These are phyloP conservation scores for Protomyces pachydermus DNA, from an alignment of 1,139 yeast species.

Conservation along the genomic window DNA sequence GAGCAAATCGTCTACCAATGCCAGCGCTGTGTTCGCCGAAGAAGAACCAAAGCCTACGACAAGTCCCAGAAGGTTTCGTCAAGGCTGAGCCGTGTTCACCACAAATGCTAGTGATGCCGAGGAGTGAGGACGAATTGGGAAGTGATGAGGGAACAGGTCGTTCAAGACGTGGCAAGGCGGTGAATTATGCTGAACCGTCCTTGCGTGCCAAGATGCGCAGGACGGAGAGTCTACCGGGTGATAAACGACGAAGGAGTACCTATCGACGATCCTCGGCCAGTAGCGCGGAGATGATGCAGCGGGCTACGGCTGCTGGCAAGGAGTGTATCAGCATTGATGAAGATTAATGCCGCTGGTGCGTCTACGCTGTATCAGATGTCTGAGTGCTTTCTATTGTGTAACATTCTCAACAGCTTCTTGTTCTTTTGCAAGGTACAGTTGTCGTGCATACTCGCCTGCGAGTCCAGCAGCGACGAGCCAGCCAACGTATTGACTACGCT, in stretches of 20 bases:
- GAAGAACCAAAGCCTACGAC: background rate
- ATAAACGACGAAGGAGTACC: conserved; percentile 22
- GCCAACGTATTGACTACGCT: conserved; percentile 13
- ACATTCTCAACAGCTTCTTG: background rate
- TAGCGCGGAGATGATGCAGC: background rate
- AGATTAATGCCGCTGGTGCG: background rate
- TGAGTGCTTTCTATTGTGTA: background rate
- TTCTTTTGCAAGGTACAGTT: background rate
- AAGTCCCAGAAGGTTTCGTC: conserved; percentile 3
- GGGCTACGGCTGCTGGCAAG: conserved; percentile 1
- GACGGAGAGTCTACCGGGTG: conserved; percentile 45
- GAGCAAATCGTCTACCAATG: background rate
- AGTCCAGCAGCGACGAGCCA: conserved; percentile 24
- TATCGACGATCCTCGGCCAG: conserved; percentile 5
- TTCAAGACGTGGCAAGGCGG: conserved; percentile 47
- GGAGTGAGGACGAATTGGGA: background rate
- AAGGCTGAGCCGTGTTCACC: conserved; percentile 23
- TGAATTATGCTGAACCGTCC: conserved; percentile 67
- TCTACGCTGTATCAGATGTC: too few species aligned
- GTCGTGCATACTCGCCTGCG: conserved; percentile 4
- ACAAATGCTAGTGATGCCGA: background rate
- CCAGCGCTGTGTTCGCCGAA: background rate
- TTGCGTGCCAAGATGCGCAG: conserved; percentile 66
- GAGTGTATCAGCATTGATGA: conserved; percentile 14
- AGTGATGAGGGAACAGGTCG: conserved; percentile 4